phyloP scores from a whole-genome alignment of 2,329 filamentous ascomycete genomes.

The Phialophora expanda region DNA sequence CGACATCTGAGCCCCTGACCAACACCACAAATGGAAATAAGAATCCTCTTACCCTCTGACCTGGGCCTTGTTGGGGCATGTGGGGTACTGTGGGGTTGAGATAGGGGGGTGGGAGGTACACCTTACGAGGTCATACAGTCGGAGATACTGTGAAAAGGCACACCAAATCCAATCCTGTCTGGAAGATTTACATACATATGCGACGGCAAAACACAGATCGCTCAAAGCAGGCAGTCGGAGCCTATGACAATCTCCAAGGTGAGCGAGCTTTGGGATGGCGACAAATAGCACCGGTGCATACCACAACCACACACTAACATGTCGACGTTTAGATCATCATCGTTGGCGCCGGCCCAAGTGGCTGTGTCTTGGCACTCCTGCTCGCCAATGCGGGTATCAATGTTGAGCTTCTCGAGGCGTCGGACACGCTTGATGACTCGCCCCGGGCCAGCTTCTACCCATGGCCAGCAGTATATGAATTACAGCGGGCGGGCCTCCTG shows the following conservation, averaged over 20 bases:
- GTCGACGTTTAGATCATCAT: constrained; percentile 1
- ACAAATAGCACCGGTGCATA: background rate
- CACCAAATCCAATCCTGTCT: background rate
- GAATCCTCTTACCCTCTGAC: background rate
- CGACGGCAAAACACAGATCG: background rate
- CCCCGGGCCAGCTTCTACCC: constrained; percentile 68
- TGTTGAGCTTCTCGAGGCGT: constrained; percentile 56
- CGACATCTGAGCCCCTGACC: background rate
- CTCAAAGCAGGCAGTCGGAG: background rate
- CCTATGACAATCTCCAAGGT: background rate
- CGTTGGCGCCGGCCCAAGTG: background rate
- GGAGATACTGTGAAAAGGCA: background rate
- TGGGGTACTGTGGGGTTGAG: background rate
- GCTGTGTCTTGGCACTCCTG: constrained; percentile 38
- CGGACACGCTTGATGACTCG: constrained; percentile 60
- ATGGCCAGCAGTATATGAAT: constrained; percentile 62
- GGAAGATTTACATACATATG: background rate
- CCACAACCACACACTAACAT: background rate
- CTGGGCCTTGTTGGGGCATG: background rate
- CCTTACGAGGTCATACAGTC: background rate
- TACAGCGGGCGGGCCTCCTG: constrained; percentile 65
- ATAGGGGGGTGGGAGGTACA: background rate
- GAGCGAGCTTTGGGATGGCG: background rate
- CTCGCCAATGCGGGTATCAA: constrained; percentile 43
- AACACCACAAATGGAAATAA: background rate